Conservation (phyloP, 164 flowering plant species). For the Vitis rotundifolia region DNA sequence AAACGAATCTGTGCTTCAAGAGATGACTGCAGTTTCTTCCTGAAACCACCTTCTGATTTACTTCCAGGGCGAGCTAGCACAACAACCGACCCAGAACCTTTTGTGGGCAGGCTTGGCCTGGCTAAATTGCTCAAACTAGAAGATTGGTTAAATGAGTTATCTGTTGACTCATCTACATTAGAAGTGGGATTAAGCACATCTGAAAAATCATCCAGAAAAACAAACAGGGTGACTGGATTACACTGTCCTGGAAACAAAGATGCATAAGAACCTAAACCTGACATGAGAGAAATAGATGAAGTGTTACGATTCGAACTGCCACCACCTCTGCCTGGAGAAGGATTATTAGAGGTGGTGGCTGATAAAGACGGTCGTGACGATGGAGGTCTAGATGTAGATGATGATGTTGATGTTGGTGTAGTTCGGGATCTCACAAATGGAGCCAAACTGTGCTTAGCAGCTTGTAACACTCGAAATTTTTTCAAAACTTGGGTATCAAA, state of each 20-base stretch:
- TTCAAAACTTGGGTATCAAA: slow-evolving; percentile 69
- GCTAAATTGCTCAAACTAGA: slow-evolving; percentile 37
- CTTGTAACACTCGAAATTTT: slow-evolving; percentile 74
- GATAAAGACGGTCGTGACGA: slow-evolving; percentile 34
- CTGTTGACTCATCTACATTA: slow-evolving; percentile 45
- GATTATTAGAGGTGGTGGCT: slow-evolving; percentile 32
- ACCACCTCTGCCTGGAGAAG: slow-evolving; percentile 65
- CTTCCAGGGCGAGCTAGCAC: slow-evolving; percentile 74
- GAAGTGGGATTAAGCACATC: slow-evolving; percentile 37
- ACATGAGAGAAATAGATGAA: slow-evolving; percentile 67
- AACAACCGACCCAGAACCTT: slow-evolving; percentile 75
- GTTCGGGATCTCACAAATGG: slow-evolving; percentile 60
- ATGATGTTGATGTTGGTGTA: slow-evolving; percentile 27
- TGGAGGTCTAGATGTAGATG: slow-evolving; percentile 45
- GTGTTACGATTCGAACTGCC: slow-evolving; percentile 46
- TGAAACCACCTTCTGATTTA: slow-evolving; percentile 66
- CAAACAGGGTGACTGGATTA: slow-evolving; percentile 78
- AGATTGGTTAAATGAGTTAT: slow-evolving; percentile 41
- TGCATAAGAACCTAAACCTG: slow-evolving; percentile 74
- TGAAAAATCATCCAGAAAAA: slow-evolving; percentile 74
- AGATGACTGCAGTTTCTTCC: slow-evolving; percentile 82
- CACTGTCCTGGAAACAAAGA: slow-evolving; percentile 90
- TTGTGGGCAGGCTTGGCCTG: slow-evolving; percentile 51
- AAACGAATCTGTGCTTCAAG: slow-evolving; percentile 88
- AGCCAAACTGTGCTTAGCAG: slow-evolving; percentile 70